A percentile compares a stretch with the other conserved stretches of the same genome.
Conservation (phyloP, 2,329 filamentous ascomycete genomes). For the Monosporascus sp. region DNA sequence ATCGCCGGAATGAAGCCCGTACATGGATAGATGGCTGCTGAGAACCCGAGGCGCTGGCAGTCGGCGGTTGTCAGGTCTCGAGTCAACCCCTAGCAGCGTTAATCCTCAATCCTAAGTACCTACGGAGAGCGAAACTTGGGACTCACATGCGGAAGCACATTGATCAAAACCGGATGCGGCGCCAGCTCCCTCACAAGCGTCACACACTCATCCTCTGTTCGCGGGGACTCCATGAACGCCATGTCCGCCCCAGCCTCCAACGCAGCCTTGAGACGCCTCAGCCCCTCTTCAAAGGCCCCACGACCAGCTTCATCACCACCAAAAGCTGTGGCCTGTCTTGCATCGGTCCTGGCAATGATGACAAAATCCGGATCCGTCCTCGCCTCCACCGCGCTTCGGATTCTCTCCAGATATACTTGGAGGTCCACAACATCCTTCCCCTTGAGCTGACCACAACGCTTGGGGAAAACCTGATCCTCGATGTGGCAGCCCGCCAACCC, state of each 20-base stretch:
- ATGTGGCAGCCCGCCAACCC: constrained; percentile 27
- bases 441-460: constrained; percentile 34
- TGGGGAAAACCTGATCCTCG: constrained; percentile 31
- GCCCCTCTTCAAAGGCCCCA: constrained; percentile 45
- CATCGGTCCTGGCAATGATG: constrained; percentile 55
- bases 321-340: constrained; percentile 33
- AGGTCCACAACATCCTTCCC: constrained; percentile 30
- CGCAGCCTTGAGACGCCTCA: constrained; percentile 39
- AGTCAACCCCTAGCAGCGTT: too few relatives aligned
- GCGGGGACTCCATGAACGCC: constrained; percentile 49
- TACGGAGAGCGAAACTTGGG: too few relatives aligned
- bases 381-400: constrained; percentile 26
- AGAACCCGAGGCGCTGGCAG: too few relatives aligned
- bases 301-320: too few relatives aligned
- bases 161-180: constrained; percentile 16
- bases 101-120: too few relatives aligned
- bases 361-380: constrained; percentile 45
- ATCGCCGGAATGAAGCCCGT: too few relatives aligned
- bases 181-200: constrained; percentile 30
- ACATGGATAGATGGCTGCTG: too few relatives aligned
- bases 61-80: too few relatives aligned
- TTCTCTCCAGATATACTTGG: constrained; percentile 22
- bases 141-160: too few relatives aligned
- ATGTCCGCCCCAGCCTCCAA: constrained; percentile 46
- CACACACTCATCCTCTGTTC: constrained; percentile 36